Conservation (phyloP, 2,329 filamentous ascomycete species). For the Trichoderma sp. region DNA sequence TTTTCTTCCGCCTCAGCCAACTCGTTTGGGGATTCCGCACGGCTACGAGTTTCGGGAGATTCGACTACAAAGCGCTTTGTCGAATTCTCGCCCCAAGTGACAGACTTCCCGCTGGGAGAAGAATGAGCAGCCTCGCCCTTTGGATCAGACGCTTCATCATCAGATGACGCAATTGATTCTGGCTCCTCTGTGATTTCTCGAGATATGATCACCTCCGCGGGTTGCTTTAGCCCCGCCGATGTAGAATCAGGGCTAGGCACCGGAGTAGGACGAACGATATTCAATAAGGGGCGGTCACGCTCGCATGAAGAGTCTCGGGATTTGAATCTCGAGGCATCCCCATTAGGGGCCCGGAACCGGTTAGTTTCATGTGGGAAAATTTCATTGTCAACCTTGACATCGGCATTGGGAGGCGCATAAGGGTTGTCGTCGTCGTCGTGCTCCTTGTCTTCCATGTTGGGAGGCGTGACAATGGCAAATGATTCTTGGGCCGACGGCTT, state of each 20-base stretch:
- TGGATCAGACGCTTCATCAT: slow-evolving; percentile 39
- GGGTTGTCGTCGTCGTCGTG: slow-evolving; percentile 41
- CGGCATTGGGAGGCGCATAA: slow-evolving; percentile 60
- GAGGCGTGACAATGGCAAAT: slow-evolving; percentile 54
- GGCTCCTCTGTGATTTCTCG: slow-evolving; percentile 22
- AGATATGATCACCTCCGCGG: slow-evolving; percentile 21
- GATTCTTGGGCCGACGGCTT: slow-evolving; percentile 34
- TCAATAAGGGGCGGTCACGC: slow-evolving; percentile 56
- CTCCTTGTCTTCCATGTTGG: slow-evolving; percentile 45
- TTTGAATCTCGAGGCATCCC: slow-evolving; percentile 36
- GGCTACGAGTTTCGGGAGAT: slow-evolving; percentile 48
- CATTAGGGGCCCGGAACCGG: slow-evolving; percentile 32
- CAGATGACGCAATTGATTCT: slow-evolving; percentile 21
- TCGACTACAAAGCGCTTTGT: slow-evolving; percentile 62
- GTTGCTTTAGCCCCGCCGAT: slow-evolving; percentile 33
- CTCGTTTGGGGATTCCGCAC: slow-evolving; percentile 27
- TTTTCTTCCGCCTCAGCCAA: slow-evolving; percentile 31
- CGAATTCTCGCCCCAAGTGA: slow-evolving; percentile 63
- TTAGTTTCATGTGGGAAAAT: slow-evolving; percentile 52
- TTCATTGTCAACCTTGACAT: slow-evolving; percentile 59
- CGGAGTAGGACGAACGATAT: slow-evolving; percentile 60
- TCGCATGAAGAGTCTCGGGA: slow-evolving; percentile 53
- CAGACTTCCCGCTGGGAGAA: slow-evolving; percentile 50
- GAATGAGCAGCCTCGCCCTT: slow-evolving; percentile 42
- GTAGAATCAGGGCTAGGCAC: slow-evolving; percentile 41